A percentile compares a stretch with the other conserved stretches of the same genome.
Evolutionary conservation across 768 basidiomycete species (phyloP).

Genomic region (Mycena venus): DNA sequence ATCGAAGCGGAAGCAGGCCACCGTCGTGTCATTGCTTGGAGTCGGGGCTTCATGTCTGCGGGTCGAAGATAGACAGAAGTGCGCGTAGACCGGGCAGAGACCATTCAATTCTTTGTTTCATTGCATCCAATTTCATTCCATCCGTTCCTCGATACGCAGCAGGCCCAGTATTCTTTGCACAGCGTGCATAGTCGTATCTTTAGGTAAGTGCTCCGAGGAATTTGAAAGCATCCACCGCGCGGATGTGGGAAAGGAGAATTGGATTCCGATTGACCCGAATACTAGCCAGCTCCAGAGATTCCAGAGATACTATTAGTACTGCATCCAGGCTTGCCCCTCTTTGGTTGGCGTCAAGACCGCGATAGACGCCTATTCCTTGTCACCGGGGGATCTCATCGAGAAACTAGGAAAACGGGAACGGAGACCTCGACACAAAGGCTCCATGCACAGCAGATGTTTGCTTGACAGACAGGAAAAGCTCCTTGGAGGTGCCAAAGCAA

Average conservation of each 20-base stretch:
- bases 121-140: neutral
- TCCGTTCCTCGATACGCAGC: neutral
- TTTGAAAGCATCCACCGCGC: neutral
- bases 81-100: neutral
- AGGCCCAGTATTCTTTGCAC: too few species aligned
- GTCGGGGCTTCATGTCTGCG: neutral
- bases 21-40: neutral
- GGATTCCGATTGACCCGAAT: neutral
- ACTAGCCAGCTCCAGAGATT: neutral
- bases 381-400: neutral
- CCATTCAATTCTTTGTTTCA: neutral
- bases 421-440: too few species aligned
- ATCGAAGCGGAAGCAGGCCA: slow-evolving; percentile 14
- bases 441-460: neutral
- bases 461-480: neutral
- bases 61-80: neutral
- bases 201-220: slow-evolving; percentile 3
- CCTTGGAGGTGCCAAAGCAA: neutral
- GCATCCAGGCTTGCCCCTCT: neutral
- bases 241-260: neutral
- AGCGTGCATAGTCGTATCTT: slow-evolving; percentile 1
- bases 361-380: neutral
- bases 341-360: neutral
- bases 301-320: neutral
- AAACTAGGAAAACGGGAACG: neutral